Evolutionary conservation across 2,329 filamentous ascomycete genomes (phyloP).

Genomic region (Cercospora zeina): DNA sequence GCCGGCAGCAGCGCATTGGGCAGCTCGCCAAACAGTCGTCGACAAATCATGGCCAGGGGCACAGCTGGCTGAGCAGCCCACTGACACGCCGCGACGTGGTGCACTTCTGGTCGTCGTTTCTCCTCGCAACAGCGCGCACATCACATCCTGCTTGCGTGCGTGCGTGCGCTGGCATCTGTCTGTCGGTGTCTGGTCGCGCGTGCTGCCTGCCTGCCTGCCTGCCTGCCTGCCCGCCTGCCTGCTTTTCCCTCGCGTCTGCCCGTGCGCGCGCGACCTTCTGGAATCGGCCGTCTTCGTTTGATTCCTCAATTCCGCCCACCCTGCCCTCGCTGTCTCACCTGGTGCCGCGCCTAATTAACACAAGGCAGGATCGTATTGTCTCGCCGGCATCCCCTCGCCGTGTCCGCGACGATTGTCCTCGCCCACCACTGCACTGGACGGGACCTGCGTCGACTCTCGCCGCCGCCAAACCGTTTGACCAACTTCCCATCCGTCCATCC

Average conservation of each 20-base stretch:
- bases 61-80: background rate
- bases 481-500: background rate
- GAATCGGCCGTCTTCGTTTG: slow-evolving; percentile 24
- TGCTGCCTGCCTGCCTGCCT: background rate
- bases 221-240: background rate
- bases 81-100: slow-evolving; percentile 1
- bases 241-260: background rate
- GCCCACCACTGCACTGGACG: background rate
- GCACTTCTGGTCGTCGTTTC: background rate
- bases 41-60: slow-evolving; percentile 3
- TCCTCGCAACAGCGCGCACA: slow-evolving; percentile 5
- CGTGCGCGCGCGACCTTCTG: slow-evolving; percentile 27
- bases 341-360: slow-evolving; percentile 28
- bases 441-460: slow-evolving; percentile 7
- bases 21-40: slow-evolving; percentile 4
- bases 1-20: slow-evolving; percentile 1
- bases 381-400: slow-evolving; percentile 27
- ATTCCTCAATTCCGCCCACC: slow-evolving; percentile 26
- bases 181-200: too few species aligned
- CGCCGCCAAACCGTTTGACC: slow-evolving; percentile 1
- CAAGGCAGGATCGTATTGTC: slow-evolving; percentile 22
- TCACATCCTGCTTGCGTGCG: background rate
- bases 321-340: slow-evolving; percentile 30
- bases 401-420: slow-evolving; percentile 16
- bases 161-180: background rate